A percentile compares a stretch with the other conserved stretches of the same genome.
Evolutionary conservation across 2,329 filamentous ascomycete species (phyloP).

Genomic region (Verruconis gallopava): DNA sequence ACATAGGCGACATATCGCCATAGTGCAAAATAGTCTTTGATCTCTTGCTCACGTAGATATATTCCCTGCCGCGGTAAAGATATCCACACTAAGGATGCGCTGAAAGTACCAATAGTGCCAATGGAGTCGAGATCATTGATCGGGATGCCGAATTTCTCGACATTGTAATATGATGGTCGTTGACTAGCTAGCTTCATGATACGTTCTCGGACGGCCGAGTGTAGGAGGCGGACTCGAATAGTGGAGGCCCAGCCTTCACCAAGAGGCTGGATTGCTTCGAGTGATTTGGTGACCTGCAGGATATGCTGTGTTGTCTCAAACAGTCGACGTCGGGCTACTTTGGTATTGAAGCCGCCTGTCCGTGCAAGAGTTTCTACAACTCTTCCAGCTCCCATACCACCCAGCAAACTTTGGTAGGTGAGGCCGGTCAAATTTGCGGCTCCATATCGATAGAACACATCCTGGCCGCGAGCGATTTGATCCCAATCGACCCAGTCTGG

Average conservation of each 20-base stretch:
- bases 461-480: constrained; percentile 60
- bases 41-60: constrained; percentile 47
- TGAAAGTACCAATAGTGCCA: constrained; percentile 60
- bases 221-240: constrained; percentile 55
- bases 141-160: constrained; percentile 47
- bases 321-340: constrained; percentile 51
- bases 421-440: constrained; percentile 51
- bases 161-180: constrained; percentile 49
- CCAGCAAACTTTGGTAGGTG: constrained; percentile 52
- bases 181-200: constrained; percentile 47
- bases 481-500: constrained; percentile 69
- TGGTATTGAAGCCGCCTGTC: constrained; percentile 60
- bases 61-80: constrained; percentile 63
- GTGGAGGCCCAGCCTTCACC: constrained; percentile 53
- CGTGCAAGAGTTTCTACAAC: constrained; percentile 62
- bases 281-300: constrained; percentile 53
- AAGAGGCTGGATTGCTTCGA: constrained; percentile 53
- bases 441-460: constrained; percentile 66
- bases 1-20: constrained; percentile 65
- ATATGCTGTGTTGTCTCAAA: constrained; percentile 67
- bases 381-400: constrained; percentile 58
- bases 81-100: constrained; percentile 52
- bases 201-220: constrained; percentile 52
- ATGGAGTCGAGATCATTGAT: constrained; percentile 67
- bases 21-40: constrained; percentile 56